Evolutionary conservation across 306 rosid genomes (phyloP), one percentile per base, ranked within the genome.

Genomic region (Cercis canadensis): DNA sequence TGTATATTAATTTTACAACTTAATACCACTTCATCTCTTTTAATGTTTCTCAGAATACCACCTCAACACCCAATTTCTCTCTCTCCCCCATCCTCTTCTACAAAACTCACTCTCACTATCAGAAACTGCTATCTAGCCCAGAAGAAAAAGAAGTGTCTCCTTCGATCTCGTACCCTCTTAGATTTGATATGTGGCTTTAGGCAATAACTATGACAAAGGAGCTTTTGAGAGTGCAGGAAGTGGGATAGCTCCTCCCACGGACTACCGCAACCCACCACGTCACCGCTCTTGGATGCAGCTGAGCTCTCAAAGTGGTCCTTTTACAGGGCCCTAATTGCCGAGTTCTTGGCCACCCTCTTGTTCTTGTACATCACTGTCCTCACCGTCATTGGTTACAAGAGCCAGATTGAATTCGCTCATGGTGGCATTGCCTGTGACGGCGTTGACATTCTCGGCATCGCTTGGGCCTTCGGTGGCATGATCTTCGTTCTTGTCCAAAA

Each of bases 341-440:
- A 92, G 85, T 92, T 92, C 69, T 77, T 90, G 11, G 98, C 98
- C 67, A 90, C 98, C 1, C 91, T 92, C 52, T 80, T 92, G 82
- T 90, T 92, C 83, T 67, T 92, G 69, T 92, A 89, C 66, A 17
- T 92, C 71, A 84, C 88, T 8, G 78, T 83, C 24, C 11, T 79
- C 6, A 79, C 87, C 41, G 79, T 83, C 55, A 83, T 83, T 57
- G 87, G 87, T 7, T 72, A 83, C 77, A 75, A 45, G 0, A 21
- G 37, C 36, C 84, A 79, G 70, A 49, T 29, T 4, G 74, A 62
- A 2, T 5, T 68, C 6, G 47, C 32, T 7, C 14, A 8, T 4
- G 1, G 3, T 1, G 65, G 65, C 40, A 2, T 0, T 24, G 15
- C 5, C 1, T 83, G 84, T 1, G 65, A 1, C 40, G 74, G 87